Evolutionary conservation across 192 early-diverging fungal species (phyloP), one percentile per base, ranked within the genome.

Genomic region (Spizellomyces punctatus): DNA sequence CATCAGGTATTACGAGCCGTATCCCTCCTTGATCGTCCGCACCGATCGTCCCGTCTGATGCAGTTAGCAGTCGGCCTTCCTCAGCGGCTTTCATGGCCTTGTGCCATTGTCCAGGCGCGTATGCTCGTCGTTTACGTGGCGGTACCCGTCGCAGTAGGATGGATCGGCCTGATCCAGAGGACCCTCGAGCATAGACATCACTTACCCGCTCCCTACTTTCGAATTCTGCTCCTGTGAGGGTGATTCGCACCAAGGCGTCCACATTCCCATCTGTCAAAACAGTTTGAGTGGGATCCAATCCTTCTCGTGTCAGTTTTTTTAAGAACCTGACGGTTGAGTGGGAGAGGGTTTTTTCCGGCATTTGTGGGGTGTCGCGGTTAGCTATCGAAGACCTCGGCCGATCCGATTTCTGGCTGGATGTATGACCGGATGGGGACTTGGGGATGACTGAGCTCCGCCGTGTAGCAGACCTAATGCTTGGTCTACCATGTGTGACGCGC

Each of bases 291-390:
- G 56, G 27, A 21, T 69, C 58, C 10, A 69, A 6, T 54, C 46
- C 47, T 14, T 82, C 80, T 6, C 65, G 52, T 6, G 80, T 74
- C 10, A 82, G 65, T 59, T 76, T 76, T 67, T 74, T 82, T 3
- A 82, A 54, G n/a, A 78, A 73, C 10, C 63, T 17, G 27, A 82
- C 57, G 0, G 80, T 82, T 1, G 77, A 76, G 16, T 55, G 58
- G 4, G 79, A 81, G 0, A 81, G 57, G n/a, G 58, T 71, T 36
- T 72, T 71, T 17, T 36, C 9, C 19, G 27, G 27, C 3, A 36
- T 36, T 36, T 36, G 27, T 36, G 27, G 27, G 27, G 27, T 36
- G 27, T 36, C 27, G 27, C 27, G 27, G 27, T 36, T 36, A 36
- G 27, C 27, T 36, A 3, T 36, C n/a, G 63, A 12, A 45, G 63